A percentile compares a stretch with the other conserved stretches of the same genome.
Conservation (phyloP, 176 grass and related monocot genomes). For the Areca catechu region DNA sequence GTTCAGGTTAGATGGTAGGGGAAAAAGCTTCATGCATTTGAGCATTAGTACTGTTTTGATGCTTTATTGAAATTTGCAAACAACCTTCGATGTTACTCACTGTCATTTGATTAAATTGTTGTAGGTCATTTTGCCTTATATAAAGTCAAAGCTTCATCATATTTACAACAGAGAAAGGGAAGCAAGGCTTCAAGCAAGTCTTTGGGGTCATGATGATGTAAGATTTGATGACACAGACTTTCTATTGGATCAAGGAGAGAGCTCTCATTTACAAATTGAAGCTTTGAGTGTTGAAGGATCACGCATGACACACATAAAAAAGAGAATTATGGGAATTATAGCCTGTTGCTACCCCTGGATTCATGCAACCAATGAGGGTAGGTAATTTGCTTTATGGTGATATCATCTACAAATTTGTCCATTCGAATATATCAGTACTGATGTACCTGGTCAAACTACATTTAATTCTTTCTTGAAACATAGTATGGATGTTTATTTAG, state of each 20-base stretch:
- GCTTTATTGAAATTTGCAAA: not conserved
- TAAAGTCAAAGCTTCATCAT: slow-evolving; percentile 84
- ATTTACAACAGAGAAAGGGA: slow-evolving; percentile 98
- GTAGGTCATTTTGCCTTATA: slow-evolving; percentile 96
- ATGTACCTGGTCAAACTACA: no score
- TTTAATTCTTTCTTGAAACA: no score
- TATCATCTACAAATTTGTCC: not conserved
- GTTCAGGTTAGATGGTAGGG: not conserved
- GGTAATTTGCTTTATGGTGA: slow-evolving; percentile 3
- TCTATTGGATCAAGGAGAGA: slow-evolving; percentile 59
- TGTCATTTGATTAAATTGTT: not conserved
- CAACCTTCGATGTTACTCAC: no score
- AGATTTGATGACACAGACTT: slow-evolving; percentile 59
- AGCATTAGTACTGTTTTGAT: not conserved
- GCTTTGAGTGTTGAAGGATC: slow-evolving; percentile 34
- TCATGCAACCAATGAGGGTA: slow-evolving; percentile 95
- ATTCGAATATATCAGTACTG: no score
- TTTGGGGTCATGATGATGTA: slow-evolving; percentile 79
- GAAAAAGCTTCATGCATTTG: not conserved
- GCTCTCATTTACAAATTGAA: slow-evolving; percentile 36
- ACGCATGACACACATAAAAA: slow-evolving; percentile 56
- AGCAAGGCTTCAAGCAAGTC: slow-evolving; percentile 92
- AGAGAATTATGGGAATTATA: slow-evolving; percentile 48
- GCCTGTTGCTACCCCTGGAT: slow-evolving; percentile 97
- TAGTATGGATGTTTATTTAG: no score